Conservation (phyloP, 1,139 yeast species). For the Barnettozyma hawaiiensis region DNA sequence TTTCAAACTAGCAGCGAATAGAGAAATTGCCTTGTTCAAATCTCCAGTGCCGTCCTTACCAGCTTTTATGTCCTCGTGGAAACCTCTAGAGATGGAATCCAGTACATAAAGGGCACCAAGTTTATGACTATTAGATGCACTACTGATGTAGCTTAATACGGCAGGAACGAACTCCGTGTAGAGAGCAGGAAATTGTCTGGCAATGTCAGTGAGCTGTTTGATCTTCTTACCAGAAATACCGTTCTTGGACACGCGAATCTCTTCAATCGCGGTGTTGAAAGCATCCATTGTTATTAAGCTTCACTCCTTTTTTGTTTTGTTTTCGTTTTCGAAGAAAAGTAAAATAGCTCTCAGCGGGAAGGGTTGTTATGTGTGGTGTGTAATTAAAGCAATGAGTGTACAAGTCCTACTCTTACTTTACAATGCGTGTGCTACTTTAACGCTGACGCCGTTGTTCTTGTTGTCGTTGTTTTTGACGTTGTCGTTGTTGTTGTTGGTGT, state of each 20-base stretch:
- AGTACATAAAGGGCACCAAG: constrained; percentile 87
- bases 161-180: constrained; percentile 59
- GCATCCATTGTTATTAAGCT: not conserved
- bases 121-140: constrained; percentile 75
- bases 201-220: constrained; percentile 68
- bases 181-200: constrained; percentile 43
- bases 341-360: not conserved
- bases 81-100: constrained; percentile 87
- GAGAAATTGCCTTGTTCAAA: constrained; percentile 53
- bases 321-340: not conserved
- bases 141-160: constrained; percentile 64
- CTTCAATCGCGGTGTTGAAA: constrained; percentile 68
- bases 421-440: constrained; percentile 1
- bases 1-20: constrained; percentile 67
- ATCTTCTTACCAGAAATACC: constrained; percentile 97
- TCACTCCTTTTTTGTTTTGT: not conserved
- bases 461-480: no score
- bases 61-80: constrained; percentile 64
- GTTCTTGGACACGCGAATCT: constrained; percentile 70
- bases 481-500: no score
- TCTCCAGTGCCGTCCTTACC: constrained; percentile 39
- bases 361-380: not conserved
- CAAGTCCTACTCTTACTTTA: constrained; percentile 5
- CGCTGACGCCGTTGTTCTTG: not conserved
- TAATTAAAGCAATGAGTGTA: not conserved